A percentile compares a stretch with the other conserved stretches of the same genome.
Evolutionary conservation across 2,329 filamentous ascomycete species (phyloP).

Genomic region (Balansia obtecta): DNA sequence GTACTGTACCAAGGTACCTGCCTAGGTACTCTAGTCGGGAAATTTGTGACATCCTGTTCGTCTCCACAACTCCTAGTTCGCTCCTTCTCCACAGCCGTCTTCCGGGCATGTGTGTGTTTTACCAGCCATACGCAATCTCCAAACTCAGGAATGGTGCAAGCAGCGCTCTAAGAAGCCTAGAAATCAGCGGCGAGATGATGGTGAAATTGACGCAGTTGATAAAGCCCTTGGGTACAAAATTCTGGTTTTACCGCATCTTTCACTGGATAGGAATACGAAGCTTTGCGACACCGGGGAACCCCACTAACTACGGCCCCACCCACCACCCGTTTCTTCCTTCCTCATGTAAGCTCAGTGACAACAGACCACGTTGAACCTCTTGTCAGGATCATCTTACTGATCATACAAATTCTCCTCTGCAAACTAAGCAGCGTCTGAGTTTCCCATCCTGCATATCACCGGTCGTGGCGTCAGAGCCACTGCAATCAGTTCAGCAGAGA

Average conservation of each 20-base stretch:
- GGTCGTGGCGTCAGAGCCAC: too few species aligned
- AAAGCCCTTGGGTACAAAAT: not conserved
- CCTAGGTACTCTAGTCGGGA: not conserved
- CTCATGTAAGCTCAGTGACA: not conserved
- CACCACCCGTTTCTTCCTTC: not conserved
- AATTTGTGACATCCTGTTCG: not conserved
- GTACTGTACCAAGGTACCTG: too few species aligned
- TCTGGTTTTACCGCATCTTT: too few species aligned
- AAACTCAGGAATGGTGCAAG: too few species aligned
- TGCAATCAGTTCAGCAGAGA: too few species aligned
- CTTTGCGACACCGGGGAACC: not conserved
- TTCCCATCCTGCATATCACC: too few species aligned
- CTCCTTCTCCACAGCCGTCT: not conserved
- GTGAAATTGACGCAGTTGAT: not conserved
- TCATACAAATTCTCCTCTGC: too few species aligned
- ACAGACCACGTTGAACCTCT: not conserved
- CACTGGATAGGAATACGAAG: not conserved
- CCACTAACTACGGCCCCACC: slow-evolving; percentile 2
- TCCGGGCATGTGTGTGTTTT: too few species aligned
- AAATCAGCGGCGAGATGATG: too few species aligned
- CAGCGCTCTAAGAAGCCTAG: too few species aligned
- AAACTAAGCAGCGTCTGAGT: too few species aligned
- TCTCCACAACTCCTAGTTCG: not conserved
- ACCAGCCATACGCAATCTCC: too few species aligned
- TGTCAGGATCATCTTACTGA: not conserved